These are phyloP conservation scores for Globisporangium rhizosaccharum DNA, from an alignment of 352 stramenopile species.

Conservation along the genomic window DNA sequence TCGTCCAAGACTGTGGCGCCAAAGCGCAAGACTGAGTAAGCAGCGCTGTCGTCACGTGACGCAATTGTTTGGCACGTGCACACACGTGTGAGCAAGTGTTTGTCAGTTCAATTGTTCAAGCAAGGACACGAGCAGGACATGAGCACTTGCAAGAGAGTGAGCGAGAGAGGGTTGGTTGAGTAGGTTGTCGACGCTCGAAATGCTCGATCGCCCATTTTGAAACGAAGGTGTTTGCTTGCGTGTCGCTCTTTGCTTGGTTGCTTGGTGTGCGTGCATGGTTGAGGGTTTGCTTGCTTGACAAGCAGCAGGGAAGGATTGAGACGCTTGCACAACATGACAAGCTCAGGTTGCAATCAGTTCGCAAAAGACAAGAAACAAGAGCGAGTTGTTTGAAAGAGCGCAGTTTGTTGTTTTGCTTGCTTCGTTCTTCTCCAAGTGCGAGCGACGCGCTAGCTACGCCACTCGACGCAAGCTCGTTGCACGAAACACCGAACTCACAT, in stretches of 20 bases:
- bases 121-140: not conserved
- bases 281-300: no score
- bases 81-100: not conserved
- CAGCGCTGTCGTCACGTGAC: not conserved
- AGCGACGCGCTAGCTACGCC: not conserved
- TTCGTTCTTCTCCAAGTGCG: conserved; percentile 10
- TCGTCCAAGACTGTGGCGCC: conserved; percentile 23
- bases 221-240: no score
- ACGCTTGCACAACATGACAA: no score
- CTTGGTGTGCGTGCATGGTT: no score
- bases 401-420: conserved; percentile 12
- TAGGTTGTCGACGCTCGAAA: no score
- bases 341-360: no score
- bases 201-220: no score
- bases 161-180: no score
- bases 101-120: not conserved
- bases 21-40: conserved; percentile 71
- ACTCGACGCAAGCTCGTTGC: not conserved
- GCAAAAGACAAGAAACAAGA: not conserved
- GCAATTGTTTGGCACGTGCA: not conserved
- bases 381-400: conserved; percentile 8
- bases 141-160: no score
- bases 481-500: no score
- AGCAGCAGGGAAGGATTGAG: no score
- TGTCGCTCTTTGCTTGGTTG: no score